A percentile compares a stretch with the other conserved stretches of the same genome.
These are phyloP conservation scores for Bjerkandera adusta DNA, from an alignment of 1,284 basidiomycete genomes.

Conservation along the genomic window DNA sequence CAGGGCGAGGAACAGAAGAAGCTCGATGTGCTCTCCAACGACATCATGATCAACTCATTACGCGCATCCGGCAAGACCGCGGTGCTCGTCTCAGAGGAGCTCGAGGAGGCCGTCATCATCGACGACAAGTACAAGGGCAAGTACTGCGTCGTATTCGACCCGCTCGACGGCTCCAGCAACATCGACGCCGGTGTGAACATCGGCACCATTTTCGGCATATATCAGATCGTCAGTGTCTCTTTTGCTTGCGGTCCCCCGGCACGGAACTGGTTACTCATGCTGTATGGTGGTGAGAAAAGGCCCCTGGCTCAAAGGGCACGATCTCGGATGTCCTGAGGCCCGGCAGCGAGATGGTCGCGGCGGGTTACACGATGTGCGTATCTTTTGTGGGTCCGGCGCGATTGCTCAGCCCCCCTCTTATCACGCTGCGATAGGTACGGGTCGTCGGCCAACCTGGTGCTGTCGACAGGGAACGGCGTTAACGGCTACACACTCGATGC, in stretches of 20 bases:
- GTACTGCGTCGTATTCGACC: conserved; percentile 98
- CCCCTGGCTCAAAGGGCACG: conserved; percentile 73
- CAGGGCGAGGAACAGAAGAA: conserved; percentile 99
- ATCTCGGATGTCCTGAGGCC: conserved; percentile 90
- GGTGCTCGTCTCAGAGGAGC: conserved; percentile 96
- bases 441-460: conserved; percentile 95
- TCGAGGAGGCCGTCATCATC: conserved; percentile 91
- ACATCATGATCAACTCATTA: conserved; percentile 98
- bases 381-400: conserved; percentile 9
- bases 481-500: conserved; percentile 99
- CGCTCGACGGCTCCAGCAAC: conserved; percentile 96
- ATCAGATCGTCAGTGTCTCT: conserved; percentile 69
- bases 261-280: conserved; percentile 6
- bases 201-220: conserved; percentile 99
- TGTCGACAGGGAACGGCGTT: conserved; percentile 94
- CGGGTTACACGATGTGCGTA: conserved; percentile 92
- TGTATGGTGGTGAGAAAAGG: conserved; percentile 38
- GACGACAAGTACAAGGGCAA: conserved; percentile 76
- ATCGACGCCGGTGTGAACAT: conserved; percentile 99
- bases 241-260: conserved; percentile 8
- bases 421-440: conserved; percentile 73
- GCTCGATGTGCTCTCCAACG: conserved; percentile 95
- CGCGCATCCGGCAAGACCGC: conserved; percentile 93
- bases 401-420: conserved; percentile 11
- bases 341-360: conserved; percentile 97